Percentiles rank a stretch among this genome's conserved stretches.
These are phyloP conservation scores for Irpex rosettiformis DNA, from an alignment of 1,284 basidiomycete species.

Conservation along the genomic window DNA sequence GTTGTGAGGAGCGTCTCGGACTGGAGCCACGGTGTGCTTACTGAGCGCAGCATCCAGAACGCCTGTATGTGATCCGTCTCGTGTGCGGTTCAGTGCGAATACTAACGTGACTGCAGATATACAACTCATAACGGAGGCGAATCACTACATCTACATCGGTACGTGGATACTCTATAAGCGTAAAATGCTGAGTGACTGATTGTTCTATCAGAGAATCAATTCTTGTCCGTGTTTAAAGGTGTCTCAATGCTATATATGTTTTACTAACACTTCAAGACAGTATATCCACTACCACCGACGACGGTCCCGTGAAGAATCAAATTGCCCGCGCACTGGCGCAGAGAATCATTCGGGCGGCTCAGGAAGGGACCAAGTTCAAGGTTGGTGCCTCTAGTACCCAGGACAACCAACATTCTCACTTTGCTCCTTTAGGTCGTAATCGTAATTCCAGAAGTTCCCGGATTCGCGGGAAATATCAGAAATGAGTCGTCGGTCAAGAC, in stretches of 20 bases:
- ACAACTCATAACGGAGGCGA: conserved; percentile 80
- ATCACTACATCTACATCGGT: conserved; percentile 90
- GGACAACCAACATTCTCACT: background rate
- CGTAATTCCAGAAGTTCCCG: conserved; percentile 80
- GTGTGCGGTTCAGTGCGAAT: background rate
- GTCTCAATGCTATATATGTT: background rate
- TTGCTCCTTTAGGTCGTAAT: conserved; percentile 59
- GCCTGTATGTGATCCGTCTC: conserved; percentile 57
- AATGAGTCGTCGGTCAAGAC: conserved; percentile 66
- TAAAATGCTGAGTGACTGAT: background rate
- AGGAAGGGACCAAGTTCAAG: conserved; percentile 75
- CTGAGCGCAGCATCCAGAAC: conserved; percentile 82
- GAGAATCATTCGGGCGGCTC: conserved; percentile 78
- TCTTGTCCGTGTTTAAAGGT: conserved; percentile 72
- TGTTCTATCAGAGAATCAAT: conserved; percentile 75
- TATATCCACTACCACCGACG: conserved; percentile 69
- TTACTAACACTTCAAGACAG: conserved; percentile 34
- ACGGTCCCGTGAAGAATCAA: conserved; percentile 73
- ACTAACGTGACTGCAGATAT: conserved; percentile 43
- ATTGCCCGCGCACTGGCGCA: conserved; percentile 83
- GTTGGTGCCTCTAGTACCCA: conserved; percentile 29
- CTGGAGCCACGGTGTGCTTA: conserved; percentile 89
- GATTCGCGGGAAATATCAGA: conserved; percentile 81
- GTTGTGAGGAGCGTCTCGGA: conserved; percentile 81
- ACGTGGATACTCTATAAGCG: conserved; percentile 20